Conservation (phyloP, 192 early-diverging fungal species). For the Radiomyces spectabilis region DNA sequence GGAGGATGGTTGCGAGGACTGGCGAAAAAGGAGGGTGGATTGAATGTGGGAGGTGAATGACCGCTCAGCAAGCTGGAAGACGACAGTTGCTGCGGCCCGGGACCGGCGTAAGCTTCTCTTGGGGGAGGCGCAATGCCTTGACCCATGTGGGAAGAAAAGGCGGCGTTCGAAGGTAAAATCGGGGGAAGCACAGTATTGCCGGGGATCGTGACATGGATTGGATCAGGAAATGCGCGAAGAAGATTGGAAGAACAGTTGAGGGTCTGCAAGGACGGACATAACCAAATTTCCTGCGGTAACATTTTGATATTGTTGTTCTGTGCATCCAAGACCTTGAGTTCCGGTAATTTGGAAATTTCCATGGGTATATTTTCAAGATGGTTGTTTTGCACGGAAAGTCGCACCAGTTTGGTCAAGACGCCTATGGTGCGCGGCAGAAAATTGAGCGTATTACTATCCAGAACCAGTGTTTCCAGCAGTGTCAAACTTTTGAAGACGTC, state of each 20-base stretch:
- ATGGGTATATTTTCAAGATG: conserved; percentile 53
- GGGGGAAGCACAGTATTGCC: neutral
- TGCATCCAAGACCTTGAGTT: conserved; percentile 54
- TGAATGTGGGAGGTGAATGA: conserved; percentile 24
- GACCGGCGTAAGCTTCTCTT: neutral
- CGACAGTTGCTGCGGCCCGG: neutral
- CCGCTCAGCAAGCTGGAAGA: neutral
- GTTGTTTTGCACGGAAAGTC: conserved; percentile 64
- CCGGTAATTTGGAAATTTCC: conserved; percentile 56
- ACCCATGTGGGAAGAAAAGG: neutral
- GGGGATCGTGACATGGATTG: conserved; percentile 22
- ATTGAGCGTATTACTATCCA: conserved; percentile 67
- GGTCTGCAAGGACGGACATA: conserved; percentile 52
- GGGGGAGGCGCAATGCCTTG: conserved; percentile 2
- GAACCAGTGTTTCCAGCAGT: conserved; percentile 44
- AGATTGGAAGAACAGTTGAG: conserved; percentile 79
- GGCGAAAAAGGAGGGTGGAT: conserved; percentile 40
- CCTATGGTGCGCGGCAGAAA: conserved; percentile 55
- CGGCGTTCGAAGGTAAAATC: neutral
- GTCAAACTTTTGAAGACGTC: conserved; percentile 50
- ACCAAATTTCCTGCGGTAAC: conserved; percentile 74
- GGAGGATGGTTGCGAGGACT: conserved; percentile 39
- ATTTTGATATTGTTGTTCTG: conserved; percentile 70
- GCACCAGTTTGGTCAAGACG: conserved; percentile 40
- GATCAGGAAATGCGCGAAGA: conserved; percentile 73